These are phyloP conservation scores for Favolaschia claudopus DNA, from an alignment of 768 basidiomycete species.

Conservation along the genomic window DNA sequence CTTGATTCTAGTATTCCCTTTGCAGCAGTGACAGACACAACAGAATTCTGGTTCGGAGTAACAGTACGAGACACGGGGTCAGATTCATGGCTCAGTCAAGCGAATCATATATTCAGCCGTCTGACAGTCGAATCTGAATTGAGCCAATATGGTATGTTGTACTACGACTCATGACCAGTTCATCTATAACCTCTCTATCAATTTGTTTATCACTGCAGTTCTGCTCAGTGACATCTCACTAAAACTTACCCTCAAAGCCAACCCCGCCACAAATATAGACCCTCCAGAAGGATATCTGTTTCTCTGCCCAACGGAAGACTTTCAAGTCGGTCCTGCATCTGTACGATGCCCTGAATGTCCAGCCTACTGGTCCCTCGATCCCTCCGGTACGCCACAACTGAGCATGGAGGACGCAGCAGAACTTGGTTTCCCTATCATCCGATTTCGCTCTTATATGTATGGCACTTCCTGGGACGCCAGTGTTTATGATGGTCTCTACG, in stretches of 20 bases:
- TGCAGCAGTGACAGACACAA: not conserved
- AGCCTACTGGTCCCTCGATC: slow-evolving; percentile 2
- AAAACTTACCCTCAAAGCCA: too few relatives aligned
- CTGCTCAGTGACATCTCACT: too few relatives aligned
- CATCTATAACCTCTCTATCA: too few relatives aligned
- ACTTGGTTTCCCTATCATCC: too few relatives aligned
- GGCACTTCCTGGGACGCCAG: too few relatives aligned
- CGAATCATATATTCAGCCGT: not conserved
- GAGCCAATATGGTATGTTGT: not conserved
- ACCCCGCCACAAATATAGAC: too few relatives aligned
- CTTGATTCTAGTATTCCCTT: not conserved
- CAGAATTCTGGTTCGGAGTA: not conserved
- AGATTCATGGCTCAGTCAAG: slow-evolving; percentile 12
- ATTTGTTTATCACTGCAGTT: too few relatives aligned
- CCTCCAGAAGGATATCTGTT: not conserved
- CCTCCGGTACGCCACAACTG: too few relatives aligned
- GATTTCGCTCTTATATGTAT: too few relatives aligned
- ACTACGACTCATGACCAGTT: not conserved
- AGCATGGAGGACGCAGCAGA: too few relatives aligned
- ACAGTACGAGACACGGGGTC: too few relatives aligned
- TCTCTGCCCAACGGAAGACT: not conserved
- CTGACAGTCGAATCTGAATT: not conserved
- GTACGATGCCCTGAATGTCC: not conserved
- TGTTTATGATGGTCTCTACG: too few relatives aligned
- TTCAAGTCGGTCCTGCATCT: not conserved